Evolutionary conservation across 345 rosid species (phyloP).

Genomic region (Turnera subulata): DNA sequence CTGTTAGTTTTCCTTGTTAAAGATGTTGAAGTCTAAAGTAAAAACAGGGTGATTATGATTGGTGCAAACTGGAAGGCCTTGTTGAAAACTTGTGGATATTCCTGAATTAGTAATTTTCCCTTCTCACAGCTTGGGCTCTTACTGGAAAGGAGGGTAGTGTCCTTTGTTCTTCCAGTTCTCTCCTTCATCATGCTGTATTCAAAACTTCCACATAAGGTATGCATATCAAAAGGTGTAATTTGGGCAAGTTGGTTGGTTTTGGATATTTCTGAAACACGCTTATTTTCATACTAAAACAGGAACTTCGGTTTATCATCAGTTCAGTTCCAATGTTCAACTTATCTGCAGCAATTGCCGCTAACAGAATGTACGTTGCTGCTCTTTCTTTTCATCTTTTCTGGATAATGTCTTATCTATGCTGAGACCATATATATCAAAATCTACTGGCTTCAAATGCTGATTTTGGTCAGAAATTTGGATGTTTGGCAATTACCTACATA

Average conservation of each 20-base stretch:
- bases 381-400: not conserved
- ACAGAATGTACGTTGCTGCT: conserved; percentile 59
- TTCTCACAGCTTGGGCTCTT: conserved; percentile 69
- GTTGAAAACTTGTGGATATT: not conserved
- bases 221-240: conserved; percentile 14
- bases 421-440: too few species aligned
- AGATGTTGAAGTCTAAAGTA: too few species aligned
- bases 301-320: conserved; percentile 90
- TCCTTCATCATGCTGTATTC: conserved; percentile 81
- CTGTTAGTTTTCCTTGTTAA: too few species aligned
- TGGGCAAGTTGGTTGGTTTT: conserved; percentile 15
- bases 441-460: too few species aligned
- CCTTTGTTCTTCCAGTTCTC: conserved; percentile 58
- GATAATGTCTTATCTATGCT: too few species aligned
- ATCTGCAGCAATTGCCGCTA: conserved; percentile 87
- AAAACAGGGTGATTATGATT: too few species aligned
- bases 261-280: conserved; percentile 1
- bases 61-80: too few species aligned
- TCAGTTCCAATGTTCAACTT: conserved; percentile 93
- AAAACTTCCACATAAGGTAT: conserved; percentile 96
- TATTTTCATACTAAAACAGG: conserved; percentile 39
- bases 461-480: too few species aligned
- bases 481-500: too few species aligned
- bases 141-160: conserved; percentile 69
- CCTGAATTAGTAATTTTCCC: not conserved